Evolutionary conservation across 805 yeast genomes (phyloP).

Genomic region (Spathaspora hagerdaliae): DNA sequence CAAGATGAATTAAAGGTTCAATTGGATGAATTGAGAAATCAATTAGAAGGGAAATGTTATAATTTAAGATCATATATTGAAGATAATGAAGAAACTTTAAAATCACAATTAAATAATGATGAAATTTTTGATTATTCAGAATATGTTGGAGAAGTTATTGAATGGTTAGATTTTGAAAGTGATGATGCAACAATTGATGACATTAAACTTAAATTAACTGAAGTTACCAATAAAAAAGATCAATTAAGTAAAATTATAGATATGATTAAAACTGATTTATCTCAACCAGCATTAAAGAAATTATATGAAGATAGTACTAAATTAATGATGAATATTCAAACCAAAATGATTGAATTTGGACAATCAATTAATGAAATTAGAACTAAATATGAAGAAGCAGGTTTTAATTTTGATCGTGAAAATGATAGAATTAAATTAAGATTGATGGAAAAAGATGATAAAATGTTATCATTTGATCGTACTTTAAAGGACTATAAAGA

Average conservation of each 20-base stretch:
- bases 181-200: constrained; percentile 41
- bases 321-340: constrained; percentile 41
- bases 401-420: constrained; percentile 51
- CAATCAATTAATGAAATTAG: constrained; percentile 42
- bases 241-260: constrained; percentile 32
- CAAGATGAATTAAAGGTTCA: constrained; percentile 53
- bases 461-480: constrained; percentile 21
- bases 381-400: constrained; percentile 39
- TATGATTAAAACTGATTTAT: constrained; percentile 45
- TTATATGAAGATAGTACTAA: constrained; percentile 41
- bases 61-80: constrained; percentile 58
- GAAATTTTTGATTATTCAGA: constrained; percentile 16
- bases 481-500: constrained; percentile 22
- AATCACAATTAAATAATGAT: constrained; percentile 35
- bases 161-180: constrained; percentile 77
- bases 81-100: constrained; percentile 41
- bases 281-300: constrained; percentile 39
- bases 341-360: constrained; percentile 40
- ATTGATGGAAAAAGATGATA: constrained; percentile 17
- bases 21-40: constrained; percentile 59
- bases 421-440: constrained; percentile 39
- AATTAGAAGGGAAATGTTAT: constrained; percentile 72
- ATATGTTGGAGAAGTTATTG: constrained; percentile 48
- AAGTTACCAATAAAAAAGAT: constrained; percentile 14
- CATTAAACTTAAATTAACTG: constrained; percentile 20